Evolutionary conservation across 2,329 filamentous ascomycete species (phyloP), one percentile per base, ranked within the genome.

Genomic region (Paracorniculantispora psalliotae): DNA sequence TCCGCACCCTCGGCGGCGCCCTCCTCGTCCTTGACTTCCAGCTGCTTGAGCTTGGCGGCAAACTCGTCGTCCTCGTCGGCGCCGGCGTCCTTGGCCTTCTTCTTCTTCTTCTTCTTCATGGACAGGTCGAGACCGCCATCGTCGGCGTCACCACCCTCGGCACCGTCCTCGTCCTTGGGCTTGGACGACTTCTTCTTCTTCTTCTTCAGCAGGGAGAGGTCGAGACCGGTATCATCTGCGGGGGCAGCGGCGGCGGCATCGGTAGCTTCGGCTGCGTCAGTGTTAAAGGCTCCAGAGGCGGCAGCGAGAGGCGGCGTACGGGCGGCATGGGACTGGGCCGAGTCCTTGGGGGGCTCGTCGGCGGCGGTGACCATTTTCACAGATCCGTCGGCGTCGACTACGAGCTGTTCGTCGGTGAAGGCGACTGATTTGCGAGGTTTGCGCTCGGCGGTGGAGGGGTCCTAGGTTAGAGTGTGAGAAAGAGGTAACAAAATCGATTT

Each of bases 401-500:
- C 86, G 65, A 90, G 84, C 68, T 91, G 85, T 70, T 91, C 90
- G 76, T 94, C 90, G 72, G 88, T 92, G 75, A 97, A 97, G 65
- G 92, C 88, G 70, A 97, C 93, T 49, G 91, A 96, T 79, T 97
- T 96, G 78, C 92, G 89, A 70, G 88, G 86, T 75, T 90, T 92
- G 72, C 83, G 82, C 68, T 87, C 82, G 67, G 72, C 68, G 52
- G 67, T 66, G 50, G 63, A 67, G 49, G 61, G 59, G 49, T 60
- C 30, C 35, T 46, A 51, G 49, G 47, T 52, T 59, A 48, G 23
- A 48, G 57, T 59, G 33, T 50, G 35, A 57, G 28, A 28, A 39
- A 37, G 51, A 30, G 1, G 30, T 33, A 33, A 33, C 6, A 33
- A 33, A 33, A 12, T 33, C 30, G 30, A 33, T 6, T 33, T 33